Conservation (phyloP, 1,139 yeast species). For the Taphrina sp. region DNA sequence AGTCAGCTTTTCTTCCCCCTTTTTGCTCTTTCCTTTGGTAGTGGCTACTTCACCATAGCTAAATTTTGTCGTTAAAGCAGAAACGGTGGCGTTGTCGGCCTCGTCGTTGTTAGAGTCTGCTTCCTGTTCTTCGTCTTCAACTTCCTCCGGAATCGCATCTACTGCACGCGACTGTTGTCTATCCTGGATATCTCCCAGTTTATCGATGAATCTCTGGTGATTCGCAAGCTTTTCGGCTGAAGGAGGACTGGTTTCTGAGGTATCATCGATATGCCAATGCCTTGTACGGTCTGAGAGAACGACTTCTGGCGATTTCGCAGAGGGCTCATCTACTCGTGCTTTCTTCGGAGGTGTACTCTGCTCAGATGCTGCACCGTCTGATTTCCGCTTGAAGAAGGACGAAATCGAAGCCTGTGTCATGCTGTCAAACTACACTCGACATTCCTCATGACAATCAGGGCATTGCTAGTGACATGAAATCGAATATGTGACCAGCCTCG, state of each 20-base stretch:
- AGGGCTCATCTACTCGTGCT: background rate
- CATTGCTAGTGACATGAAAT: no score
- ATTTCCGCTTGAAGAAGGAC: constrained; percentile 19
- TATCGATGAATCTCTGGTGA: constrained; percentile 18
- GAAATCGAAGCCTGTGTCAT: constrained; percentile 20
- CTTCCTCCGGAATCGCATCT: background rate
- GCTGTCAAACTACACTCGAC: no score
- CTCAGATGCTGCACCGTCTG: constrained; percentile 1
- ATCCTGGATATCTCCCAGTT: constrained; percentile 6
- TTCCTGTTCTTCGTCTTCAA: background rate
- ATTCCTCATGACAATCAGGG: no score
- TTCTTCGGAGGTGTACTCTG: background rate
- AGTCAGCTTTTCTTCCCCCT: constrained; percentile 49
- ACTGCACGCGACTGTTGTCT: background rate
- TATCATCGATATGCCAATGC: constrained; percentile 22
- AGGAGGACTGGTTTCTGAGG: background rate
- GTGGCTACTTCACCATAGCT: background rate
- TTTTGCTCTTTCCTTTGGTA: background rate
- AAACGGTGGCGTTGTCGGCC: background rate
- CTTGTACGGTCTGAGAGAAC: constrained; percentile 14
- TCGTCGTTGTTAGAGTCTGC: background rate
- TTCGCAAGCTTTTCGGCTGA: constrained; percentile 16
- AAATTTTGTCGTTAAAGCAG: background rate
- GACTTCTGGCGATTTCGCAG: constrained; percentile 6
- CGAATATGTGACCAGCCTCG: no score